Base-by-base conservation (phyloP, 441 rosid species). In the Adansonia madagascariensis region DNA sequence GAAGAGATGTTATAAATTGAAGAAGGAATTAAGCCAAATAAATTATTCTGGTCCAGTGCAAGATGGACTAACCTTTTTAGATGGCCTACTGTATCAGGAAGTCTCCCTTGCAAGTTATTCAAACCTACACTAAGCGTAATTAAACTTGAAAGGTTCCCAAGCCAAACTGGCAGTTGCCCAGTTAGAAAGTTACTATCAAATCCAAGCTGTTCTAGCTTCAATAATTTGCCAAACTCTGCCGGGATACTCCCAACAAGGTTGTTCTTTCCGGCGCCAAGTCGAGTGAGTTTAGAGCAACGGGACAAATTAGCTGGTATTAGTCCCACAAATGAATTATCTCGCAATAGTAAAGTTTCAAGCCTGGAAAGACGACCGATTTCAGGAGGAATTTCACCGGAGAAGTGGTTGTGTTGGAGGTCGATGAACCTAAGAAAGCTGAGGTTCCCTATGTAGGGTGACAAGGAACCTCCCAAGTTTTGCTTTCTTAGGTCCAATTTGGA, bases 351-450 rank as follows among this genome's bases (percentile, higher is more conserved):
- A 24, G 15, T 60, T 11, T 2, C 15, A 35, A 60, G 35, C 64
- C 64, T 60, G 3, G 64, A 6, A 10, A 60, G 64, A 9, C 64
- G 64, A 60, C 64, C 64, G 6, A 60, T 60, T 60, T 60, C 64
- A 1, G 39, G 64, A 15, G 39, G 64, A 12, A 59, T 22, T 14
- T 22, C 64, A 22, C 64, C 64, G 4, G 10, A 1, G 39, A 60
- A 60, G 11, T 11, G 4, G 35, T 60, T 60, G n/a, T 60, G 15
- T 35, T 60, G 5, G 3, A 60, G 39, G 39, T 60, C 24, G 64
- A 60, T 60, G 64, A 60, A 60, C 64, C 64, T 60, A 10, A 59
- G 64, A 15, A 59, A 59, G 39, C 64, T 59, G n/a, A 60, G 64
- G 64, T 60, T 60, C 64, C 64, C 64, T 4, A 60, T 15, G 24